Evolutionary conservation across 1,139 yeast species (phyloP), one percentile per base, ranked within the genome.

Genomic region (Lodderomyces parapsilosis): DNA sequence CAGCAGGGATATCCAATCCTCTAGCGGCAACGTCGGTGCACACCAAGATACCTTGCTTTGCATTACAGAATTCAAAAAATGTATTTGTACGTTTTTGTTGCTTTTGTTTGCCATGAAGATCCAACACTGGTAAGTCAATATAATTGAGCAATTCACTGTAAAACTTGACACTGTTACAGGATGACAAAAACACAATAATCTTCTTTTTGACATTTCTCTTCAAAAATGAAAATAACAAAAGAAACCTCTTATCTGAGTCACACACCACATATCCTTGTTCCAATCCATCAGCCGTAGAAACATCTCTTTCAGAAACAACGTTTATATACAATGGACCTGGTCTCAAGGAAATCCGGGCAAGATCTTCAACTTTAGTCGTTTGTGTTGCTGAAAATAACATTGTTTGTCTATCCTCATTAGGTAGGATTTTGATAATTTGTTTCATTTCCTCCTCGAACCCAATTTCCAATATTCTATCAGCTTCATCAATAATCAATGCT

Each of bases 21-120:
- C 99, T 82, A 9, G 99, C 98, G 19, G 98, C 99, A 53, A 93
- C 98, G 66, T 93, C 98, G 0, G 99, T 93, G 70, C 98, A 93
- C 42, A 93, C 78, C 55, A 93, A 69, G 40, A 88, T 88, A 38
- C 99, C 99, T 60, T 85, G 90, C 57, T 86, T 89, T 47, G 99
- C 98, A 57, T 93, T 93, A 73, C 97, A 89, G 68, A 93, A 93
- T 68, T 94, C 99, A 62, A 93, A 91, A 64, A 93, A 93, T 3
- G 99, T 93, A 66, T 93, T 91, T 43, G 99, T 93, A 65, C 99
- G 81, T 73, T 91, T 91, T 66, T 91, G 97, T 71, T 93, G 99
- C 67, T 93, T 94, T 70, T 93, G 99, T 66, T 93, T 93, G 36
- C 99, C 99, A 62, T 93, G 99, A 49, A 93, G 74, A 61, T 90